These are phyloP conservation scores for Hibiscus tridactylites DNA, from an alignment of 345 rosid genomes.

Conservation along the genomic window DNA sequence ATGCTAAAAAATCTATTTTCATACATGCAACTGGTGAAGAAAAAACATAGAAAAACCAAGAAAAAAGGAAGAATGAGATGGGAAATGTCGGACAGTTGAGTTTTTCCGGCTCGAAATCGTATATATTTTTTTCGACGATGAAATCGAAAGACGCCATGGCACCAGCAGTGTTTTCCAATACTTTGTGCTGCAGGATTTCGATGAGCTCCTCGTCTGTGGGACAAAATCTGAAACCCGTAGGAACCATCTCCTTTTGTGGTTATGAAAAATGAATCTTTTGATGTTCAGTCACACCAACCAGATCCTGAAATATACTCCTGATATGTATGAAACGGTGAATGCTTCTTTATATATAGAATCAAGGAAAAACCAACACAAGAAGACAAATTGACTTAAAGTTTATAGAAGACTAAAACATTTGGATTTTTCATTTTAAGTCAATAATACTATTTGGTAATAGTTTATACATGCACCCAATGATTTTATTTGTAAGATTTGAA, in stretches of 20 bases:
- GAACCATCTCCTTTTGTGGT: constrained; percentile 4
- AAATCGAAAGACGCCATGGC: constrained; percentile 5
- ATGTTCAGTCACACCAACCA: background rate
- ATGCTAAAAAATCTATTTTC: background rate
- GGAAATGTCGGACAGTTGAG: constrained; percentile 11
- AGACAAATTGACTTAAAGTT: background rate
- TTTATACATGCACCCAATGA: background rate
- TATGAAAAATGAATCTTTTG: background rate
- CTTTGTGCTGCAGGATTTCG: constrained; percentile 14
- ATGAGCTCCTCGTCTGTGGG: constrained; percentile 27
- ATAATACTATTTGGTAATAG: background rate
- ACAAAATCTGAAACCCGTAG: constrained; percentile 17
- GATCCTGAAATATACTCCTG: background rate
- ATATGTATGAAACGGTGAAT: background rate
- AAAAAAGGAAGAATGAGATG: background rate
- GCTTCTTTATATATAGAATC: background rate
- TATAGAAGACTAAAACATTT: background rate
- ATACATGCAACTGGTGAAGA: background rate
- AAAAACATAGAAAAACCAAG: background rate
- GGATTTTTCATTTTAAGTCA: background rate
- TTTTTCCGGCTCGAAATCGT: constrained; percentile 17
- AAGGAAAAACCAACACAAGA: background rate
- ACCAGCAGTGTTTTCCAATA: background rate
- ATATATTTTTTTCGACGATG: constrained; percentile 18
- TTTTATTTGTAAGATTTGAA: too few relatives aligned